A percentile compares a stretch with the other conserved stretches of the same genome.
Evolutionary conservation across 257 asterid species (phyloP).

Genomic region (Ocimum tenuiflorum): DNA sequence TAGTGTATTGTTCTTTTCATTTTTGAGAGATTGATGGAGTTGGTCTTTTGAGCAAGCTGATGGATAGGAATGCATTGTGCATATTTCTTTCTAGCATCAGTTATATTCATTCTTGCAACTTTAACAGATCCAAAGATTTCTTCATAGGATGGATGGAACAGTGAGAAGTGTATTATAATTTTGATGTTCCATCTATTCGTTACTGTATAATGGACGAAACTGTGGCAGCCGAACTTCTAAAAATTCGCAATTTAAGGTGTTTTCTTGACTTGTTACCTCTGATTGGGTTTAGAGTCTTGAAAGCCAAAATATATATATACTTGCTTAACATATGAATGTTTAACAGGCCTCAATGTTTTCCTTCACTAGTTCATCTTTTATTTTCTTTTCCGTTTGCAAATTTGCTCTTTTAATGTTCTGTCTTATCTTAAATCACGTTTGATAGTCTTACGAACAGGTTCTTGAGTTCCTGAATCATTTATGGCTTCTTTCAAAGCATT

Average conservation of each 20-base stretch:
- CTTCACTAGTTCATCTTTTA: neutral
- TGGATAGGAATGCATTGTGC: neutral
- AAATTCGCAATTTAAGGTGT: neutral
- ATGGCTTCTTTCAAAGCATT: slow-evolving; percentile 64
- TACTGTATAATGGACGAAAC: too few species aligned
- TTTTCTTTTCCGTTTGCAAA: neutral
- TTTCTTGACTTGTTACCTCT: neutral
- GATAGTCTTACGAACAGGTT: neutral
- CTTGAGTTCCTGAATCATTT: neutral
- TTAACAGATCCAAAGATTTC: too few species aligned
- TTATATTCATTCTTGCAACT: too few species aligned
- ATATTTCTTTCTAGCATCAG: too few species aligned
- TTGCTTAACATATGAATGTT: neutral
- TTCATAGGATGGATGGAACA: too few species aligned
- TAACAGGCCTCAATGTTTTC: neutral
- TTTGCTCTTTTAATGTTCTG: neutral
- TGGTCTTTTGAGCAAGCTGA: neutral
- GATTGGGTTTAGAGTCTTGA: neutral
- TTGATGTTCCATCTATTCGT: too few species aligned
- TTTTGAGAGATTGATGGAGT: neutral
- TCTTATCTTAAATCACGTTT: neutral
- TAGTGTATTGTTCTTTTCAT: neutral
- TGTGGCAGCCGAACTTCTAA: too few species aligned
- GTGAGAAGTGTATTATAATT: too few species aligned
- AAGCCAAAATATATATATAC: neutral